Evolutionary conservation across 176 grass and related monocot species (phyloP), one percentile per base, ranked within the genome.

Genomic region (Puccinellia tenuiflora): DNA sequence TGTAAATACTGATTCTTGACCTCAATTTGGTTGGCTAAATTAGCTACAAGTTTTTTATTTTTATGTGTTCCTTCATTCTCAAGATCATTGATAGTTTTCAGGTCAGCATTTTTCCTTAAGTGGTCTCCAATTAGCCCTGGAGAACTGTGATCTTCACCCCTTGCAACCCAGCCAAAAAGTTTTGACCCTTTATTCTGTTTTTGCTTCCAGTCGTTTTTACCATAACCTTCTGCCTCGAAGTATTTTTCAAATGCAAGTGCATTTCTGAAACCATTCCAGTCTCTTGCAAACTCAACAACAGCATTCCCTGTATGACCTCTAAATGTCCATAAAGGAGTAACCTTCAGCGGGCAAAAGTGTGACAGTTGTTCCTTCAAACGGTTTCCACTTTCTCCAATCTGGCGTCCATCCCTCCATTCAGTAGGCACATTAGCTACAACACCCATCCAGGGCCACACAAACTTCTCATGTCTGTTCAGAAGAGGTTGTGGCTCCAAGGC

Each of bases 391-490:
- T 80, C 83, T 62, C 92, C 88, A 35, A 94, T 65, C 73, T 88
- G 85, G 3, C 31, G 68, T 2, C 92, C 83, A 77, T 88, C 67
- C 83, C 84, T 94, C 69, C 66, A 86, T 30, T 91, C 88, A 50
- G 83, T 90, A 60, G 86, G 92, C 30, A 88, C 86, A 61, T 94
- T 94, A 73, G 88, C 76, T 31, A 94, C 55, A 72, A 94, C 4
- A 1, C 88, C 92, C 83, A 88, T 94, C 92, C 92, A 91, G 5
- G 92, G 92, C 79, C 86, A 94, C 73, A 91, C 92, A 84, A 90
- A 91, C 62, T 88, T 85, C 53, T 94, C 92, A 20, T 90, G 76
- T 88, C 73, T 84, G 63, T 79, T 86, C 72, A 79, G 78, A 81
- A 82, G 68, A 54, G 75, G 79, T 14, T 77, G 75, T 39, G 80